These are phyloP conservation scores for Agrocybe praecox DNA, from an alignment of 768 basidiomycete species.

Conservation along the genomic window DNA sequence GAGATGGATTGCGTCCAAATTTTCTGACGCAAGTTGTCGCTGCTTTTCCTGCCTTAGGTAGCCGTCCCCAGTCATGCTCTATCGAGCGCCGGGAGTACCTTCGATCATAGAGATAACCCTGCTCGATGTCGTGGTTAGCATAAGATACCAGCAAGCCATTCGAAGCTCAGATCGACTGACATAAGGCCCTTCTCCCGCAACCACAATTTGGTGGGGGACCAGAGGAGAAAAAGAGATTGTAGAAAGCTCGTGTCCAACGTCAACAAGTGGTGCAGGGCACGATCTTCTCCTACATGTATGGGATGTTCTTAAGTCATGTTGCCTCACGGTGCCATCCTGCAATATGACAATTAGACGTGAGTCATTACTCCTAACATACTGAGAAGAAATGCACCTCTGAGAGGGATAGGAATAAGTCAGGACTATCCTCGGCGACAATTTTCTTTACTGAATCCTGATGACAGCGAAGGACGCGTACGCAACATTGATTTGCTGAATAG, in stretches of 20 bases:
- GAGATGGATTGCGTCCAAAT: constrained; percentile 54
- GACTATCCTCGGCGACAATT: constrained; percentile 78
- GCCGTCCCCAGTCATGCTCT: constrained; percentile 70
- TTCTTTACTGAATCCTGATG: constrained; percentile 76
- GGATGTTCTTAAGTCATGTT: constrained; percentile 77
- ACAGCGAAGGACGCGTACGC: constrained; percentile 62
- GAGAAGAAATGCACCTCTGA: constrained; percentile 55
- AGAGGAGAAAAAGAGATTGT: constrained; percentile 76
- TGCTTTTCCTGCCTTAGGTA: constrained; percentile 43
- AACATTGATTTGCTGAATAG: constrained; percentile 50
- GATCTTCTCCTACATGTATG: constrained; percentile 60
- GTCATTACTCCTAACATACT: constrained; percentile 4
- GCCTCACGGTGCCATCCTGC: constrained; percentile 85
- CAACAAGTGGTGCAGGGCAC: constrained; percentile 76
- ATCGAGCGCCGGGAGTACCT: constrained; percentile 67
- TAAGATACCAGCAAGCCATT: background rate
- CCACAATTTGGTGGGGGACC: constrained; percentile 83
- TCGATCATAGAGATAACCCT: constrained; percentile 87
- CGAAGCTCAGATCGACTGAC: constrained; percentile 41
- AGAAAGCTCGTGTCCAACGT: constrained; percentile 65
- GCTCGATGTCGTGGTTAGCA: background rate
- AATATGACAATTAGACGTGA: background rate
- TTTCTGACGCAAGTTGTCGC: constrained; percentile 81
- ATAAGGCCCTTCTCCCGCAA: constrained; percentile 78
- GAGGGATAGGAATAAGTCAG: constrained; percentile 77